Percentiles rank a stretch among this genome's conserved stretches.
These are phyloP conservation scores for Zygnema cylindricum DNA, from an alignment of 139 green algal species.

Conservation along the genomic window DNA sequence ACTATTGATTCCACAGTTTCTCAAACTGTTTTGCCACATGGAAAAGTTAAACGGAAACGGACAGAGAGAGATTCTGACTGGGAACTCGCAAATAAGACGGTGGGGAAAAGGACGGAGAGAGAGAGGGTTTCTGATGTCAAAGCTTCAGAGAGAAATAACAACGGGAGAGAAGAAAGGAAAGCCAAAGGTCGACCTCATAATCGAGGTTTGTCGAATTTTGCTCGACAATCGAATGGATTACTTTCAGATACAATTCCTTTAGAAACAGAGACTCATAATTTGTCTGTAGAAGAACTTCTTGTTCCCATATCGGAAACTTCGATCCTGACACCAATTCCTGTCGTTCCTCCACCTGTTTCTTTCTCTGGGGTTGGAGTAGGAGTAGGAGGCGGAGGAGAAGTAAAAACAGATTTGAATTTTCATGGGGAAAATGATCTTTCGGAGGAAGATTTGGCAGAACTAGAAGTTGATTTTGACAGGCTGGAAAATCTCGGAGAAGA, in stretches of 20 bases:
- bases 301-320: neutral
- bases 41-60: conserved; percentile 11
- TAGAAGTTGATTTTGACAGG: neutral
- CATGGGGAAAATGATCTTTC: neutral
- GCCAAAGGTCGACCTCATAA: neutral
- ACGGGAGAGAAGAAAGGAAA: neutral
- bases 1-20: neutral
- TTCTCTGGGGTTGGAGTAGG: neutral
- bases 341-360: neutral
- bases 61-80: conserved; percentile 11
- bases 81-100: neutral
- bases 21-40: neutral
- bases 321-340: neutral
- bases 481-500: neutral
- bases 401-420: neutral
- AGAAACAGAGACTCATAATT: conserved; percentile 8
- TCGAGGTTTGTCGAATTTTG: neutral
- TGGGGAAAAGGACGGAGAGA: conserved; percentile 6
- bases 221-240: neutral
- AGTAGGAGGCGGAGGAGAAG: neutral
- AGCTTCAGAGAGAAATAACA: neutral
- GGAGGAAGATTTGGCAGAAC: neutral
- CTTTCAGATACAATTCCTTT: neutral
- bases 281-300: neutral
- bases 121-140: neutral